Conservation (phyloP, 495 filamentous ascomycete species). For the Aspergillus ostianus region DNA sequence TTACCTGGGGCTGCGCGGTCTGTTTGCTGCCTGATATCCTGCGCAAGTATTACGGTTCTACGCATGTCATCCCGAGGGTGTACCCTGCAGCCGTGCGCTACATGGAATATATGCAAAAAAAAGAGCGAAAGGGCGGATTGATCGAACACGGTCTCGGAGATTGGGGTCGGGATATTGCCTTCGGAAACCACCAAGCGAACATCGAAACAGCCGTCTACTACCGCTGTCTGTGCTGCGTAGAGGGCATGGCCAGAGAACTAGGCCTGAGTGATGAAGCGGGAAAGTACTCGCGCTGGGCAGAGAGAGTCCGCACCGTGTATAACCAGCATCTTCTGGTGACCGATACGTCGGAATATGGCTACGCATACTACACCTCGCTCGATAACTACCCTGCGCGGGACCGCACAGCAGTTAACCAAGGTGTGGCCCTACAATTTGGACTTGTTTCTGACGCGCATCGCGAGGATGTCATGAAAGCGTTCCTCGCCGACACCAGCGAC, state of each 20-base stretch:
- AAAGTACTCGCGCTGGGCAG: slow-evolving; percentile 20
- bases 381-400: slow-evolving; percentile 23
- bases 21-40: slow-evolving; percentile 27
- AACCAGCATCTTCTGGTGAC: slow-evolving; percentile 27
- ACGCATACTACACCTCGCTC: slow-evolving; percentile 27
- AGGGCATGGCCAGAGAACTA: slow-evolving; percentile 28
- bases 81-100: slow-evolving; percentile 26
- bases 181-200: slow-evolving; percentile 32
- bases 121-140: slow-evolving; percentile 26
- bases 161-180: slow-evolving; percentile 31
- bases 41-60: slow-evolving; percentile 26
- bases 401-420: slow-evolving; percentile 24
- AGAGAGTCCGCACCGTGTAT: slow-evolving; percentile 22
- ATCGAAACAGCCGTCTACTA: slow-evolving; percentile 34
- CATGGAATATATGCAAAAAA: slow-evolving; percentile 30
- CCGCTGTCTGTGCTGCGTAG: slow-evolving; percentile 26
- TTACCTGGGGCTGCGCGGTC: slow-evolving; percentile 31
- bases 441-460: slow-evolving; percentile 20
- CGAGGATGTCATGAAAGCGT: slow-evolving; percentile 25
- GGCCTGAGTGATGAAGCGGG: slow-evolving; percentile 19
- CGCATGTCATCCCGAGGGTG: slow-evolving; percentile 22
- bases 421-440: slow-evolving; percentile 27
- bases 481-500: slow-evolving; percentile 20
- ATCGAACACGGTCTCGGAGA: slow-evolving; percentile 31
- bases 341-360: slow-evolving; percentile 16